A percentile compares a stretch with the other conserved stretches of the same genome.
Conservation (phyloP, 2,329 filamentous ascomycete genomes). For the Verticillium isaacii region DNA sequence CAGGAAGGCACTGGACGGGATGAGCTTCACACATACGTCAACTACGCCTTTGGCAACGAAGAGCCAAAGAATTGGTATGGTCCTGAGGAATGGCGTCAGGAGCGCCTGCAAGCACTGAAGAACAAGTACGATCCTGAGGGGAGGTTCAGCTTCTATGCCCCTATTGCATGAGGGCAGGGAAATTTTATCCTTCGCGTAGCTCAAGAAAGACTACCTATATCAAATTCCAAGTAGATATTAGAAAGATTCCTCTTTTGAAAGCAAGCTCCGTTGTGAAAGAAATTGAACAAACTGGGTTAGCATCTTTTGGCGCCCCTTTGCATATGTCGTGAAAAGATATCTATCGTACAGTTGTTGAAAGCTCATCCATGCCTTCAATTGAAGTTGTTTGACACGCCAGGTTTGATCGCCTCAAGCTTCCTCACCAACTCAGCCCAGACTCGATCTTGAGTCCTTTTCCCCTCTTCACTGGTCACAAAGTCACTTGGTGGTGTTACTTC, state of each 20-base stretch:
- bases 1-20: conserved; percentile 24
- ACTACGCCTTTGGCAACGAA: conserved; percentile 48
- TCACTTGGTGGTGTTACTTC: conserved; percentile 20
- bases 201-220: too few species aligned
- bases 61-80: conserved; percentile 38
- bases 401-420: conserved; percentile 35
- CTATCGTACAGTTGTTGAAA: too few species aligned
- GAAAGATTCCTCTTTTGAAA: too few species aligned
- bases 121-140: conserved; percentile 40
- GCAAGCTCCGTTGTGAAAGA: too few species aligned
- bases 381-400: conserved; percentile 20
- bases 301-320: too few species aligned
- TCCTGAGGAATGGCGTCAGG: conserved; percentile 40
- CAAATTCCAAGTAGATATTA: too few species aligned
- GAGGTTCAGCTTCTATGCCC: conserved; percentile 39
- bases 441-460: conserved; percentile 26
- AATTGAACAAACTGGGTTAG: too few species aligned
- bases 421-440: conserved; percentile 37
- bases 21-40: conserved; percentile 37
- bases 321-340: too few species aligned
- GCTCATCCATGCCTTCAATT: neutral
- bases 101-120: conserved; percentile 40
- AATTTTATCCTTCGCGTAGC: too few species aligned
- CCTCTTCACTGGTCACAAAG: conserved; percentile 34
- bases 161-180: conserved; percentile 17